Percentiles rank a stretch among this genome's conserved stretches.
phyloP scores from a whole-genome alignment of 108 stramenopile genomes.

The Cylindrotheca fusiformis region DNA sequence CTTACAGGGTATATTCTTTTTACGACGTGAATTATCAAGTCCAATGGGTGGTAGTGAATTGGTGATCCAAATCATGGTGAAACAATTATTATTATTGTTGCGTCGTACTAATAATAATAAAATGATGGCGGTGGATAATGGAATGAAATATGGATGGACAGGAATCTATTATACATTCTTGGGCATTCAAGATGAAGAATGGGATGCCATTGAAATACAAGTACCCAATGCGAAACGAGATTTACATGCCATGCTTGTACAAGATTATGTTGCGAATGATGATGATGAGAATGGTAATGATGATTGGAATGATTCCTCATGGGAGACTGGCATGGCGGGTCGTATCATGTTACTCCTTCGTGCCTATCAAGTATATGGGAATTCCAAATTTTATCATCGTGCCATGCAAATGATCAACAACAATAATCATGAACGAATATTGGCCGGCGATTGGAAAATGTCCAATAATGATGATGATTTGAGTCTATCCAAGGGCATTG shows the following conservation, averaged over 20 bases:
- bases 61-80: neutral
- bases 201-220: neutral
- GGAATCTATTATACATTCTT: neutral
- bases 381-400: neutral
- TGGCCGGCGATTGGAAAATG: no score
- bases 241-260: no score
- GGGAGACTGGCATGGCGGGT: neutral
- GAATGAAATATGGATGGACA: neutral
- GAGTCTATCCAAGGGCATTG: neutral
- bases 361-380: neutral
- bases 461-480: no score
- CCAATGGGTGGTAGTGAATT: neutral
- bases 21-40: neutral
- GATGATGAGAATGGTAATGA: neutral
- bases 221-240: neutral
- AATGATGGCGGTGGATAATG: neutral
- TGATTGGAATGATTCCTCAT: neutral
- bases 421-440: no score
- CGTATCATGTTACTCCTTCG: neutral
- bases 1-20: neutral
- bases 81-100: neutral
- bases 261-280: neutral
- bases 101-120: neutral
- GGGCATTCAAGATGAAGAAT: neutral
- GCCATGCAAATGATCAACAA: no score